phyloP scores from a whole-genome alignment of 192 early-diverging fungal species.

The Coemansia sp. region DNA sequence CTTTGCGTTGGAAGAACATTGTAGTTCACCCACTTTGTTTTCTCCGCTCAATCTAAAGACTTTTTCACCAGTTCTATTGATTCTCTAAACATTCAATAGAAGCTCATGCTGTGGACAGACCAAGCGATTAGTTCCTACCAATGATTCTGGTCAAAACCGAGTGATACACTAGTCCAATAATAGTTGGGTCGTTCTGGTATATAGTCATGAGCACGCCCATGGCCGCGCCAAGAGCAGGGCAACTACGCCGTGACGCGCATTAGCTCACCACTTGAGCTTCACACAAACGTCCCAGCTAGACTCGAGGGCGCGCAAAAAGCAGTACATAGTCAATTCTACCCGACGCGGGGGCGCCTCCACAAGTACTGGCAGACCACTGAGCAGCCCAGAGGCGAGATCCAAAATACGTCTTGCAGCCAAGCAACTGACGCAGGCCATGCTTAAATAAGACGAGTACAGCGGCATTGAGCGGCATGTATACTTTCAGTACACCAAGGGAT shows the following conservation, averaged over 20 bases:
- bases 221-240: constrained; percentile 66
- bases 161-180: constrained; percentile 71
- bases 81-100: neutral
- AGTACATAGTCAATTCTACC: constrained; percentile 82
- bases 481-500: too few relatives aligned
- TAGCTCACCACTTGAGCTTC: constrained; percentile 56
- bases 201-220: constrained; percentile 79
- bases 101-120: neutral
- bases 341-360: constrained; percentile 63
- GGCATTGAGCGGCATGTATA: constrained; percentile 65
- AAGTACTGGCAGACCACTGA: constrained; percentile 59
- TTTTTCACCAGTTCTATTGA: neutral
- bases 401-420: constrained; percentile 47
- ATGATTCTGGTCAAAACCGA: constrained; percentile 77
- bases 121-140: constrained; percentile 62
- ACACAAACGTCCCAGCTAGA: constrained; percentile 65
- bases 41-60: neutral
- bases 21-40: too few relatives aligned
- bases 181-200: constrained; percentile 75
- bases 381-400: constrained; percentile 56
- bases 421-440: constrained; percentile 50
- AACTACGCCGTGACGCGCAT: constrained; percentile 68
- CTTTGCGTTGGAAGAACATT: neutral
- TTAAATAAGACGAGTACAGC: constrained; percentile 56
- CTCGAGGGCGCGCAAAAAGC: constrained; percentile 75